phyloP scores from a whole-genome alignment of 1,139 yeast genomes.

The Taphrina betulina region DNA sequence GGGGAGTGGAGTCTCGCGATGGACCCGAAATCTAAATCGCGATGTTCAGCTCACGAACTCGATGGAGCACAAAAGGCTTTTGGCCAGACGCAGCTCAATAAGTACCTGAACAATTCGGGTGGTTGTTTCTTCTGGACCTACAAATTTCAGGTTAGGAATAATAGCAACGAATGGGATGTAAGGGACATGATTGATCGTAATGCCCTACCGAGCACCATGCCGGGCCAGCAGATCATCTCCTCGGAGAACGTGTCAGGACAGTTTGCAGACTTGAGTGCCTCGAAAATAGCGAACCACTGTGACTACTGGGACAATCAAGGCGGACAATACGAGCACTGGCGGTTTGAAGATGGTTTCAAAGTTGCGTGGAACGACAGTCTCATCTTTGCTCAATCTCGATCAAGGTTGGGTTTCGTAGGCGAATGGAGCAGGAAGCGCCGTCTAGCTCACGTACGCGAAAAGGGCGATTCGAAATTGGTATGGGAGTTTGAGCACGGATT shows the following conservation, averaged over 20 bases:
- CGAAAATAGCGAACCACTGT: background rate
- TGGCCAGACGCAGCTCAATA: slow-evolving; percentile 46
- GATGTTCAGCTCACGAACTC: slow-evolving; percentile 50
- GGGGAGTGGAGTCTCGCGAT: slow-evolving; percentile 92
- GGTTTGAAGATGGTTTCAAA: slow-evolving; percentile 72
- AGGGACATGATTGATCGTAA: slow-evolving; percentile 71
- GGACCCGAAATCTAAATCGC: slow-evolving; percentile 72
- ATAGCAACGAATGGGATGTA: slow-evolving; percentile 68
- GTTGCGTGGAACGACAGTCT: slow-evolving; percentile 72
- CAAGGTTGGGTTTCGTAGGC: slow-evolving; percentile 67
- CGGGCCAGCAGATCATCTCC: slow-evolving; percentile 40
- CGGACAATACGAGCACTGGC: slow-evolving; percentile 72
- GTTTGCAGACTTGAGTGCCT: slow-evolving; percentile 43
- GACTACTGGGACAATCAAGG: slow-evolving; percentile 61
- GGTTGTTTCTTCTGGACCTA: slow-evolving; percentile 91
- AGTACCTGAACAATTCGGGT: slow-evolving; percentile 53
- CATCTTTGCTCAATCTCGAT: slow-evolving; percentile 65
- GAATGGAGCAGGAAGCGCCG: slow-evolving; percentile 64
- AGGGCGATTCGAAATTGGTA: slow-evolving; percentile 57
- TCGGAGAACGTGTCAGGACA: slow-evolving; percentile 46
- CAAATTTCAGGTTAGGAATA: slow-evolving; percentile 75
- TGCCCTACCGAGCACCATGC: slow-evolving; percentile 54
- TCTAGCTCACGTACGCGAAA: slow-evolving; percentile 56
- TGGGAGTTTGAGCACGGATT: slow-evolving; percentile 93
- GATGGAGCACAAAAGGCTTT: slow-evolving; percentile 49